Conservation (phyloP, 163 green algal genomes). For the Scenedesmus sp. region DNA sequence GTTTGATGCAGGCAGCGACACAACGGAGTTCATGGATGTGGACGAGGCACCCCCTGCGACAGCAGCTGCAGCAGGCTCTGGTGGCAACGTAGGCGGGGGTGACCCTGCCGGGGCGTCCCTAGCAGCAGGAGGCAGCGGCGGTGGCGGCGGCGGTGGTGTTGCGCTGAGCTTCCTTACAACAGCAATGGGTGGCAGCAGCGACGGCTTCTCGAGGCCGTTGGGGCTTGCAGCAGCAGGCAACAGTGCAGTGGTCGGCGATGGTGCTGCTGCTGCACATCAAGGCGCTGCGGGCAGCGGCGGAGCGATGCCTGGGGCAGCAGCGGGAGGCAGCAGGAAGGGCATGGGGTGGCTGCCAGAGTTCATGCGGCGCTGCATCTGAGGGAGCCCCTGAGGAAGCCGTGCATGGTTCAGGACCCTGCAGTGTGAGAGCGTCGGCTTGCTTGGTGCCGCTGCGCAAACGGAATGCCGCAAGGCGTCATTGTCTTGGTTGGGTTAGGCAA, state of each 20-base stretch:
- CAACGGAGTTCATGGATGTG: background rate
- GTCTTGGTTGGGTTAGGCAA: too few species aligned
- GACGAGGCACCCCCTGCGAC: background rate
- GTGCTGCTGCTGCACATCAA: background rate
- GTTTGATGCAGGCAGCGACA: background rate
- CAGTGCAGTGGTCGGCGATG: too few species aligned
- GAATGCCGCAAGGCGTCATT: too few species aligned
- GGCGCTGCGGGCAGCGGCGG: background rate
- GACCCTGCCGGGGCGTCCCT: too few species aligned
- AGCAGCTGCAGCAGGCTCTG: conserved; percentile 2
- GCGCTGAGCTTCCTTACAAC: background rate
- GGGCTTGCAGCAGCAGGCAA: background rate
- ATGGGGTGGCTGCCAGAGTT: conserved; percentile 2
- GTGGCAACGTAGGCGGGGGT: background rate
- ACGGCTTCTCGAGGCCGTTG: background rate
- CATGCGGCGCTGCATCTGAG: background rate
- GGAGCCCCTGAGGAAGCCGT: background rate
- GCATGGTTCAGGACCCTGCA: background rate
- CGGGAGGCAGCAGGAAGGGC: background rate
- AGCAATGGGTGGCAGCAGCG: background rate
- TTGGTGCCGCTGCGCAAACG: too few species aligned
- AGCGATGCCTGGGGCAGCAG: background rate
- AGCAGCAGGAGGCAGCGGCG: background rate
- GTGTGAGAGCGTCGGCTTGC: background rate
- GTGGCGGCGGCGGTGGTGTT: background rate